A percentile compares a stretch with the other conserved stretches of the same genome.
These are phyloP conservation scores for Calcarisporium arbuscula DNA, from an alignment of 2,329 filamentous ascomycete species.

Conservation along the genomic window DNA sequence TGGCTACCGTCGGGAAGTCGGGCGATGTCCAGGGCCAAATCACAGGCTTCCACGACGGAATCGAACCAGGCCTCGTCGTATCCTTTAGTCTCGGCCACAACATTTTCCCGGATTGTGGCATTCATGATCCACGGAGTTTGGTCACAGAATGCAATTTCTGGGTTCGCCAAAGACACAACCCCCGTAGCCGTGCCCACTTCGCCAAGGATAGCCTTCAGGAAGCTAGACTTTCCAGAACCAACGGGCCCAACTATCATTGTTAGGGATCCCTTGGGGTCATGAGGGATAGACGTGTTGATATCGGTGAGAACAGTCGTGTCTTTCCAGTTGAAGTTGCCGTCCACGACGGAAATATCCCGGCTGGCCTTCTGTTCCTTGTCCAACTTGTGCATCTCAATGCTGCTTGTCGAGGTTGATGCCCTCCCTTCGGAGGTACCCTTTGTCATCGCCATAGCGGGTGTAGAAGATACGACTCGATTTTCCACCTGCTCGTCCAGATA, in stretches of 20 bases:
- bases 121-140: slow-evolving; percentile 28
- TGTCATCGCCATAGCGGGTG: background rate
- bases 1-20: slow-evolving; percentile 17
- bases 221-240: slow-evolving; percentile 24
- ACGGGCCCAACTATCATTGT: slow-evolving; percentile 25
- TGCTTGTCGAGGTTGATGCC: slow-evolving; percentile 1
- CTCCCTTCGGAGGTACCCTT: slow-evolving; percentile 1
- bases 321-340: slow-evolving; percentile 20
- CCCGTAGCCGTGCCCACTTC: slow-evolving; percentile 17
- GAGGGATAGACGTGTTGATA: slow-evolving; percentile 17
- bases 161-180: slow-evolving; percentile 13
- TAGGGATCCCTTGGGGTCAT: slow-evolving; percentile 15
- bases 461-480: slow-evolving; percentile 11
- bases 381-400: slow-evolving; percentile 9
- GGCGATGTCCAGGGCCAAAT: slow-evolving; percentile 21
- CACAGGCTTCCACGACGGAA: slow-evolving; percentile 26
- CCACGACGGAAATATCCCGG: slow-evolving; percentile 12
- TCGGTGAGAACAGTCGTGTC: slow-evolving; percentile 17
- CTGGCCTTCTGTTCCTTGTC: background rate
- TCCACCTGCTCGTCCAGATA: slow-evolving; percentile 17
- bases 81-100: slow-evolving; percentile 21
- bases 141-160: slow-evolving; percentile 22
- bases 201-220: slow-evolving; percentile 24
- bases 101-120: slow-evolving; percentile 26
- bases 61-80: slow-evolving; percentile 26